Evolutionary conservation across 495 filamentous ascomycete genomes (phyloP), one percentile per base, ranked within the genome.

Genomic region (Tuber aestivum): DNA sequence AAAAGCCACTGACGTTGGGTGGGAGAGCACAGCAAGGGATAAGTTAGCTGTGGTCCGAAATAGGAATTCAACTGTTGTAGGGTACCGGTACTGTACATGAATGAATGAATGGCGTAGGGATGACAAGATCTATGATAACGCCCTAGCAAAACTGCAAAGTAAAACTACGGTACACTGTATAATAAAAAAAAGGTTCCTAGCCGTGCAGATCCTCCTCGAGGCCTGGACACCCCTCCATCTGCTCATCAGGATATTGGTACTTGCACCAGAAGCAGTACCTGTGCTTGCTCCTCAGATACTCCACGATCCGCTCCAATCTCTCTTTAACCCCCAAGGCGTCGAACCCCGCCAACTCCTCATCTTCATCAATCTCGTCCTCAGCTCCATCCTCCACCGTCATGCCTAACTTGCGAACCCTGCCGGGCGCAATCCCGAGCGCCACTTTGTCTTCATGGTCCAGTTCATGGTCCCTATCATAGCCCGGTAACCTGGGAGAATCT

Each of bases 261-360:
- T 97, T 97, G 83, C 95, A 99, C 94, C 94, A 99, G 83, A 97
- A 97, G 86, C 95, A 99, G 83, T 99, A 99, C 61, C 87, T 84
- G 80, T 92, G 87, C 79, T 87, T 88, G 41, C 90, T 85, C 37
- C 95, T 87, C 56, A 99, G 82, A 83, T 92, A 90, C 37, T 84
- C 78, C 18, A 95, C 88, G 16, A 97, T 82, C 73, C 84, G 89
- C 20, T 85, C 82, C 72, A 97, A 82, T 77, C 87, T 88, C 79
- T 97, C 91, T 3, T 85, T 85, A 1, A 87, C 86, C 4, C 89
- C 87, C 7, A 94, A 84, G 8, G 87, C 87, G 79, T 94, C 91
- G 79, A 97, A 98, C 61, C 88, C 92, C n/a, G 94, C 91, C 70
- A 99, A 81, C 82, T 97, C 93, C 2, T 87, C 82, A 82, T 99